These are phyloP conservation scores for Hanseniaspora jakobsenii DNA, from an alignment of 805 yeast species.

Conservation along the genomic window DNA sequence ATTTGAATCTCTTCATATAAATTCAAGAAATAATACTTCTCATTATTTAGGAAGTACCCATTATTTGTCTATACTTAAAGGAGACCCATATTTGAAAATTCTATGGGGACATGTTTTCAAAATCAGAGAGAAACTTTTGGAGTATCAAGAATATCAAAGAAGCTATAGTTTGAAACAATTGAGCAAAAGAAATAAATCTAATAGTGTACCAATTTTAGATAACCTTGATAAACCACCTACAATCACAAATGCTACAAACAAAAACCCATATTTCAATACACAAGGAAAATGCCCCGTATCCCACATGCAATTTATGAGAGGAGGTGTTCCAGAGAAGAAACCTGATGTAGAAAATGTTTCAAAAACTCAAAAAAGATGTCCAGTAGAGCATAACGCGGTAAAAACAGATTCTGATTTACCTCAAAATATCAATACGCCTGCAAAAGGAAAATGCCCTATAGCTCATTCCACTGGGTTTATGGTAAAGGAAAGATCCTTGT, in stretches of 20 bases:
- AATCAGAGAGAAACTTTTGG: constrained; percentile 30
- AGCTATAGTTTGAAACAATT: background rate
- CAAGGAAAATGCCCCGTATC: constrained; percentile 24
- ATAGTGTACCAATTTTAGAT: background rate
- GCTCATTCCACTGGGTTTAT: background rate
- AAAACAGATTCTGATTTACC: background rate
- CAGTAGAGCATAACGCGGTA: background rate
- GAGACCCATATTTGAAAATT: constrained; percentile 44
- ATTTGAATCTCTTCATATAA: constrained; percentile 35
- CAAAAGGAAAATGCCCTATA: constrained; percentile 10
- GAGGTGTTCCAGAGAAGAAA: no score
- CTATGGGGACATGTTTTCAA: constrained; percentile 41
- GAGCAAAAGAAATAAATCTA: constrained; percentile 6
- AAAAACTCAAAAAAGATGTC: background rate
- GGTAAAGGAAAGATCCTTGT: constrained; percentile 4
- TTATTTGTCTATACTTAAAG: constrained; percentile 48
- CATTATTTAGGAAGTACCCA: constrained; percentile 42
- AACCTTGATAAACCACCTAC: background rate
- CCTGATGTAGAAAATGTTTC: background rate
- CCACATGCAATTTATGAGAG: no score
- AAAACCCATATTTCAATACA: no score
- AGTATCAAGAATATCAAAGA: constrained; percentile 25
- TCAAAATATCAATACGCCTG: background rate
- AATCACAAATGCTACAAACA: no score
- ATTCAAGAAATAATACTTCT: constrained; percentile 30